phyloP scores from a whole-genome alignment of 768 basidiomycete genomes.

The Lactifluus subvellereus region DNA sequence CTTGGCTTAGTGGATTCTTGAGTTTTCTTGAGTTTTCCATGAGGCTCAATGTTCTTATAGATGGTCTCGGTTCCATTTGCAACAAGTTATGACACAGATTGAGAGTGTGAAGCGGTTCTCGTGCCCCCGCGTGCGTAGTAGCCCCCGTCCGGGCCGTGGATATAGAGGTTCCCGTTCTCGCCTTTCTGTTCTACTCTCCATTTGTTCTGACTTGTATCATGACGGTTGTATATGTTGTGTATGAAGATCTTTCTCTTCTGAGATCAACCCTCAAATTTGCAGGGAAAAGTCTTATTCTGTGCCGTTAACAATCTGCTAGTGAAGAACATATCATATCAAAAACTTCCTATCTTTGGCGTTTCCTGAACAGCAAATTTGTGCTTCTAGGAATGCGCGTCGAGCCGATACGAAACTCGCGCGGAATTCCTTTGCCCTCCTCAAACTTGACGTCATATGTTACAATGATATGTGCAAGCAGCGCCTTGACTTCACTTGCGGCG shows the following conservation, averaged over 20 bases:
- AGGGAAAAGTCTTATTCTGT: not conserved
- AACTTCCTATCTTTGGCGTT: conserved; percentile 8
- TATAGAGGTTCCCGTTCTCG: too few relatives aligned
- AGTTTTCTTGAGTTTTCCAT: too few relatives aligned
- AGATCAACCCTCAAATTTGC: not conserved
- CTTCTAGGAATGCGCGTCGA: conserved; percentile 7
- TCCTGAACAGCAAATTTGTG: conserved; percentile 26
- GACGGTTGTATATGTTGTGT: not conserved
- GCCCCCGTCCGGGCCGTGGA: too few relatives aligned
- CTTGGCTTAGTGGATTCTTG: too few relatives aligned
- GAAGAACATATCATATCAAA: not conserved
- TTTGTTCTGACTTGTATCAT: too few relatives aligned
- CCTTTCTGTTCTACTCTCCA: too few relatives aligned
- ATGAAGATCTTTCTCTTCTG: not conserved
- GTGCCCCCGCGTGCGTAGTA: too few relatives aligned
- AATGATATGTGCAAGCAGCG: conserved; percentile 27
- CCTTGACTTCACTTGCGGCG: conserved; percentile 26
- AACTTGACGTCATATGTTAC: conserved; percentile 27
- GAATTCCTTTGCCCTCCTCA: conserved; percentile 19
- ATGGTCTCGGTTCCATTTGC: too few relatives aligned
- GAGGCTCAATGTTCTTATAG: too few relatives aligned
- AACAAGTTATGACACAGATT: too few relatives aligned
- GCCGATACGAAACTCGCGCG: not conserved
- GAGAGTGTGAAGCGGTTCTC: too few relatives aligned
- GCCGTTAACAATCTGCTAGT: not conserved